Evolutionary conservation across 1,284 basidiomycete species (phyloP).

Genomic region (Salmacisia buchloeana): DNA sequence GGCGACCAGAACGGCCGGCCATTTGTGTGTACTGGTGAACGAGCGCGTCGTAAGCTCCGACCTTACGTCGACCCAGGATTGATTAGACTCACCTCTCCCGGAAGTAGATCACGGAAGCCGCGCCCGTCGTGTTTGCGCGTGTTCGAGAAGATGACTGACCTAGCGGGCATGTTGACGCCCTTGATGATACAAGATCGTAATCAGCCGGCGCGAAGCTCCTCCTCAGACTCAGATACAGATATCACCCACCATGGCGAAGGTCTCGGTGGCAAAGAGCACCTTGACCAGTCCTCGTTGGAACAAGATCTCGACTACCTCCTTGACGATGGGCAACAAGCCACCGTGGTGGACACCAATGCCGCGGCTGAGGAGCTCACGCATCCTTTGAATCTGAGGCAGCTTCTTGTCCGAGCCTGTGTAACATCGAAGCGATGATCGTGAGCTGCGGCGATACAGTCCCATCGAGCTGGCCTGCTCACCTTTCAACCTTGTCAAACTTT

Average conservation of each 20-base stretch:
- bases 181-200: neutral
- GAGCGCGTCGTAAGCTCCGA: slow-evolving; percentile 58
- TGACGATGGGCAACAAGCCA: slow-evolving; percentile 90
- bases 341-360: slow-evolving; percentile 98
- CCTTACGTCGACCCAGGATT: slow-evolving; percentile 21
- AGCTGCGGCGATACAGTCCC: neutral
- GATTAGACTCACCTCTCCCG: slow-evolving; percentile 49
- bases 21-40: slow-evolving; percentile 97
- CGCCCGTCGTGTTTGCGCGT: slow-evolving; percentile 94
- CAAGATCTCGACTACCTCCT: slow-evolving; percentile 87
- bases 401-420: slow-evolving; percentile 70
- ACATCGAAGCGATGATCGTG: neutral
- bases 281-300: slow-evolving; percentile 95
- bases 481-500: slow-evolving; percentile 82
- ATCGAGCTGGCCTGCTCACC: slow-evolving; percentile 57
- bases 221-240: neutral
- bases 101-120: slow-evolving; percentile 69
- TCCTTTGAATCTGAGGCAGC: slow-evolving; percentile 88
- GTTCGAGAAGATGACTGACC: slow-evolving; percentile 90
- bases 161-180: slow-evolving; percentile 94
- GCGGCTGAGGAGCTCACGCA: slow-evolving; percentile 81
- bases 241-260: slow-evolving; percentile 80
- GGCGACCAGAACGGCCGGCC: slow-evolving; percentile 93
- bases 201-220: neutral
- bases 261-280: slow-evolving; percentile 95